Conservation (phyloP, 352 stramenopile species). For the Phytophthora tentaculata region DNA sequence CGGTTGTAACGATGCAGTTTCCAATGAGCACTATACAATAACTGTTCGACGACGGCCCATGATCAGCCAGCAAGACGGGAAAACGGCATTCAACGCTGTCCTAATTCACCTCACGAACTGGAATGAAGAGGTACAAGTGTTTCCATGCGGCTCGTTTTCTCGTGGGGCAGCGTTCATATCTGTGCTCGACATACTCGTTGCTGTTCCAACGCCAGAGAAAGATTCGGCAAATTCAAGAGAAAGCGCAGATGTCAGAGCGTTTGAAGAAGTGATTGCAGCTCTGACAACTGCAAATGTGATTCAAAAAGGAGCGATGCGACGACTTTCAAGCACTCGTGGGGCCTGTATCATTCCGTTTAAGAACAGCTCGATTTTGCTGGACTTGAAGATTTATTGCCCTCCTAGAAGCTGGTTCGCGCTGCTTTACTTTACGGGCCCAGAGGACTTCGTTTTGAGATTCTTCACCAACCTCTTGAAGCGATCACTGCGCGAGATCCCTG, state of each 20-base stretch:
- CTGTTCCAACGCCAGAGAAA: conserved; percentile 21
- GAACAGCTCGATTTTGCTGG: conserved; percentile 53
- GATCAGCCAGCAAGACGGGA: conserved; percentile 65
- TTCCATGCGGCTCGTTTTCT: conserved; percentile 75
- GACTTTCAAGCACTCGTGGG: conserved; percentile 46
- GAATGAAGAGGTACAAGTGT: conserved; percentile 58
- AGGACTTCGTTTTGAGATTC: conserved; percentile 56
- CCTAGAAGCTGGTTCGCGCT: conserved; percentile 74
- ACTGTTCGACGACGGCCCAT: conserved; percentile 43
- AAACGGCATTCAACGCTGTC: conserved; percentile 69
- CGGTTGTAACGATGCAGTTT: not conserved
- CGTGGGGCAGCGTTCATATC: conserved; percentile 74
- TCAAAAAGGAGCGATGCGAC: conserved; percentile 32
- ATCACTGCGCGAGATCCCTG: conserved; percentile 49
- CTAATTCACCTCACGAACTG: conserved; percentile 66
- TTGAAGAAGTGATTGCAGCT: conserved; percentile 49
- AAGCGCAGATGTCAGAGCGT: conserved; percentile 10
- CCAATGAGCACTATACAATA: not conserved
- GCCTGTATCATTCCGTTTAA: conserved; percentile 74
- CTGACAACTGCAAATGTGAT: conserved; percentile 44
- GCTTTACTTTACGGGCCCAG: conserved; percentile 79
- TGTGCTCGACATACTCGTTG: conserved; percentile 74
- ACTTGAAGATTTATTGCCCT: conserved; percentile 69
- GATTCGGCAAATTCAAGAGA: not conserved
- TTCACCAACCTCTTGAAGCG: conserved; percentile 50